These are phyloP conservation scores for Penicillium daleae DNA, from an alignment of 495 filamentous ascomycete species.

Conservation along the genomic window DNA sequence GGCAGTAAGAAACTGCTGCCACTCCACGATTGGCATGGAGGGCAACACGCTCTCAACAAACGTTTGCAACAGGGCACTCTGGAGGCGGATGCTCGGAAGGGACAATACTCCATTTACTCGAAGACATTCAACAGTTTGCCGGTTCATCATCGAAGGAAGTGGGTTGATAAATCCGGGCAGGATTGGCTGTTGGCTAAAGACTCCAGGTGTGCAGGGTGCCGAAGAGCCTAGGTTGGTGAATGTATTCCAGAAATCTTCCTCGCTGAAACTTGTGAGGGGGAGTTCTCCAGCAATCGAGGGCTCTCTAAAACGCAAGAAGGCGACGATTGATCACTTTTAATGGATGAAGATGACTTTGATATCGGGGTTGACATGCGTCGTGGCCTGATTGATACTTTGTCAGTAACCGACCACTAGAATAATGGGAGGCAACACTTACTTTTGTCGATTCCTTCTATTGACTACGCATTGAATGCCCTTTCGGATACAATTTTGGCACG, in stretches of 20 bases:
- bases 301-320: neutral
- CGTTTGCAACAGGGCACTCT: conserved; percentile 24
- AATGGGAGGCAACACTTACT: neutral
- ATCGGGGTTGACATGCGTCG: neutral
- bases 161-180: conserved; percentile 27
- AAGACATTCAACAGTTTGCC: conserved; percentile 18
- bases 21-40: conserved; percentile 26
- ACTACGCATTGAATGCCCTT: conserved; percentile 12
- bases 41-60: conserved; percentile 27
- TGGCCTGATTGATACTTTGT: neutral
- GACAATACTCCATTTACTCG: conserved; percentile 21
- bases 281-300: neutral
- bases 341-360: neutral
- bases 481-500: conserved; percentile 19
- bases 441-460: conserved; percentile 6
- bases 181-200: neutral
- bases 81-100: conserved; percentile 16
- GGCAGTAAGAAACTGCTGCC: conserved; percentile 14
- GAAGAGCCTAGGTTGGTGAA: conserved; percentile 22
- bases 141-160: conserved; percentile 18
- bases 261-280: neutral
- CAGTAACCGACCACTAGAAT: neutral
- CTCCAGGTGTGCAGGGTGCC: neutral
- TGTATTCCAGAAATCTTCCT: conserved; percentile 22
- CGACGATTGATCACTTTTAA: neutral